Percentiles rank a stretch among this genome's conserved stretches.
phyloP scores from a whole-genome alignment of 2,329 filamentous ascomycete genomes.

The Diplodia corticola region DNA sequence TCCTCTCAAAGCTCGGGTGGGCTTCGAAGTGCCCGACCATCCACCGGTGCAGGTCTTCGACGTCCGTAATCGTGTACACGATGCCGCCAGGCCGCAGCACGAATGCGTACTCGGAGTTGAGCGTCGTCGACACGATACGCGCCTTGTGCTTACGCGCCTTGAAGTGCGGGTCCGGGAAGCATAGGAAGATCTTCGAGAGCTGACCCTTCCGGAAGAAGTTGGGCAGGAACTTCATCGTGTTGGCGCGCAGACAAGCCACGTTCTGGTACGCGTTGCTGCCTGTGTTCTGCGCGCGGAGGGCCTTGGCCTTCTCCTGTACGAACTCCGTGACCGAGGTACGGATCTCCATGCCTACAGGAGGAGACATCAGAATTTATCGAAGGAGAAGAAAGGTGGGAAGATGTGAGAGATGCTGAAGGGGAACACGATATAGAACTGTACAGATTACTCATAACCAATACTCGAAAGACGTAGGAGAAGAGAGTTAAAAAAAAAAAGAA shows the following conservation, averaged over 20 bases:
- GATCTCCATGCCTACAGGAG: constrained; percentile 76
- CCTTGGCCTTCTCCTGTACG: constrained; percentile 82
- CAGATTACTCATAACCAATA: not conserved
- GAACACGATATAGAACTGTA: not conserved
- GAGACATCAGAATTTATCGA: not conserved
- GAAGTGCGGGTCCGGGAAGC: constrained; percentile 98
- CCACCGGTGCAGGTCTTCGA: constrained; percentile 90
- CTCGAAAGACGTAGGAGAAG: not conserved
- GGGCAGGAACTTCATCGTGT: constrained; percentile 99
- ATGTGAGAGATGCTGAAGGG: not conserved
- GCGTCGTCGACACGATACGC: constrained; percentile 82
- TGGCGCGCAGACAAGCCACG: constrained; percentile 82
- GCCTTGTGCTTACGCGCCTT: constrained; percentile 97
- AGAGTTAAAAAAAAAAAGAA: not conserved
- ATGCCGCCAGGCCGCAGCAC: constrained; percentile 79
- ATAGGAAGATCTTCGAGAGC: constrained; percentile 90
- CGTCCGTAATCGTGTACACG: constrained; percentile 96
- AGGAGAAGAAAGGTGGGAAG: not conserved
- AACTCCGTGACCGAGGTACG: constrained; percentile 86
- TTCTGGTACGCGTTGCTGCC: constrained; percentile 69
- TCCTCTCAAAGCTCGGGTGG: constrained; percentile 76
- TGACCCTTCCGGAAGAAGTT: constrained; percentile 88
- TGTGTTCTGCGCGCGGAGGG: constrained; percentile 68
- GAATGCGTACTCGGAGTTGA: constrained; percentile 93
- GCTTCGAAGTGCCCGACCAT: constrained; percentile 83